These are phyloP conservation scores for Diutina mesorugosa DNA, from an alignment of 1,139 yeast genomes.

Conservation along the genomic window DNA sequence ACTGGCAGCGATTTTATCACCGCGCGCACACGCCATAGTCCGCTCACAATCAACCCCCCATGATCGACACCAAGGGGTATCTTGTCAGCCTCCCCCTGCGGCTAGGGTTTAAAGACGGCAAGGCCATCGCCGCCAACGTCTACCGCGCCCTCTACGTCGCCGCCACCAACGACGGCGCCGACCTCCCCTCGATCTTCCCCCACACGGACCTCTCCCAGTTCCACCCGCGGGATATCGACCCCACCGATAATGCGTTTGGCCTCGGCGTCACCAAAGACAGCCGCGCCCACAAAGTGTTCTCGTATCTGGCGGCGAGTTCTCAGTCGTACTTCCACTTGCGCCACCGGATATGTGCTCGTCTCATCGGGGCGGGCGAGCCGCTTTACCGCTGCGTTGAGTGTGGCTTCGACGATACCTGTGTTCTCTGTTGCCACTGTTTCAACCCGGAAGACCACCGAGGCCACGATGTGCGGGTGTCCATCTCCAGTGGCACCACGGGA, in stretches of 20 bases:
- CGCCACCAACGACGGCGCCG: not conserved
- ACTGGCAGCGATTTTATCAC: not conserved
- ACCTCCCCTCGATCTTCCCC: slow-evolving; percentile 4
- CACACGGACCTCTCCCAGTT: not conserved
- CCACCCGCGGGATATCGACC: not conserved
- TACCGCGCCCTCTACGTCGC: not conserved
- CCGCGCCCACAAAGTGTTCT: not conserved
- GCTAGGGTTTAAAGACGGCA: not conserved
- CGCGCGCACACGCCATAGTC: not conserved
- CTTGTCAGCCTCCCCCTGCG: not conserved
- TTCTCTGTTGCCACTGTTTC: slow-evolving; percentile 57
- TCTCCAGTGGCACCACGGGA: slow-evolving; percentile 32
- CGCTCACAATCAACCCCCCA: not conserved
- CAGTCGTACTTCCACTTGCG: slow-evolving; percentile 3
- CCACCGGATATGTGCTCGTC: slow-evolving; percentile 52
- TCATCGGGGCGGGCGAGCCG: slow-evolving; percentile 46
- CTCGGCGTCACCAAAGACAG: not conserved
- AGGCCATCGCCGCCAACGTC: not conserved
- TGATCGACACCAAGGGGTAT: not conserved
- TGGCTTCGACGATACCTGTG: slow-evolving; percentile 67
- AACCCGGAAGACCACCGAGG: slow-evolving; percentile 52
- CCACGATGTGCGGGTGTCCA: slow-evolving; percentile 46
- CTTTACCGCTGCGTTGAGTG: slow-evolving; percentile 49
- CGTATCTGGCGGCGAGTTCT: slow-evolving; percentile 1
- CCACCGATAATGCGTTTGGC: not conserved